These are phyloP conservation scores for Lanmaoa pseudosensibilis DNA, from an alignment of 768 basidiomycete species.

Conservation along the genomic window DNA sequence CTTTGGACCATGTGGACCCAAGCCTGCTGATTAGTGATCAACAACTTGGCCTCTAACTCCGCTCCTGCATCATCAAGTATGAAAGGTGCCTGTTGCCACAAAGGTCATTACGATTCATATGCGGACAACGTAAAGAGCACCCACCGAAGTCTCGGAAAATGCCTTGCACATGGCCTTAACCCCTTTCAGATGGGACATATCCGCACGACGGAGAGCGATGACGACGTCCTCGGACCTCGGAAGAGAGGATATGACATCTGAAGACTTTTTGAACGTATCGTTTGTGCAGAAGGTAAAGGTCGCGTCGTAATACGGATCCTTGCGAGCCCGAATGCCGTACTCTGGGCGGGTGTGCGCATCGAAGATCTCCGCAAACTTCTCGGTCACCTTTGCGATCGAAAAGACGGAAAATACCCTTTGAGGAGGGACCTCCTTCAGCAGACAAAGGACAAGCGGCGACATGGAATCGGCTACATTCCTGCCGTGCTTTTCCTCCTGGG, in stretches of 20 bases:
- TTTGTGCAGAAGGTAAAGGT: slow-evolving; percentile 56
- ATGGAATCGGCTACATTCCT: slow-evolving; percentile 6
- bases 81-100: slow-evolving; percentile 51
- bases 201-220: slow-evolving; percentile 37
- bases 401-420: slow-evolving; percentile 59
- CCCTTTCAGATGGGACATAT: slow-evolving; percentile 25
- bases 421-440: slow-evolving; percentile 14
- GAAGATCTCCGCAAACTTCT: slow-evolving; percentile 45
- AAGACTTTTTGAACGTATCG: slow-evolving; percentile 34
- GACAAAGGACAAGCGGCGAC: slow-evolving; percentile 7
- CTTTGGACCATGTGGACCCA: slow-evolving; percentile 58
- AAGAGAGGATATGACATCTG: not conserved
- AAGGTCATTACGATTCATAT: not conserved
- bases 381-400: slow-evolving; percentile 47
- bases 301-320: slow-evolving; percentile 60
- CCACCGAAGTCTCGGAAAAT: slow-evolving; percentile 63
- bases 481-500: slow-evolving; percentile 10
- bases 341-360: slow-evolving; percentile 33
- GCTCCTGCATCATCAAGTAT: slow-evolving; percentile 44
- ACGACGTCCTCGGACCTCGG: slow-evolving; percentile 5
- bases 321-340: slow-evolving; percentile 22
- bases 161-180: slow-evolving; percentile 49
- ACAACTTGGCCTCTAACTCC: slow-evolving; percentile 45
- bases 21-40: slow-evolving; percentile 48
- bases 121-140: slow-evolving; percentile 18